Evolutionary conservation across 805 yeast species (phyloP), one percentile per base, ranked within the genome.

Genomic region (Kurtzmaniella cleridarum): DNA sequence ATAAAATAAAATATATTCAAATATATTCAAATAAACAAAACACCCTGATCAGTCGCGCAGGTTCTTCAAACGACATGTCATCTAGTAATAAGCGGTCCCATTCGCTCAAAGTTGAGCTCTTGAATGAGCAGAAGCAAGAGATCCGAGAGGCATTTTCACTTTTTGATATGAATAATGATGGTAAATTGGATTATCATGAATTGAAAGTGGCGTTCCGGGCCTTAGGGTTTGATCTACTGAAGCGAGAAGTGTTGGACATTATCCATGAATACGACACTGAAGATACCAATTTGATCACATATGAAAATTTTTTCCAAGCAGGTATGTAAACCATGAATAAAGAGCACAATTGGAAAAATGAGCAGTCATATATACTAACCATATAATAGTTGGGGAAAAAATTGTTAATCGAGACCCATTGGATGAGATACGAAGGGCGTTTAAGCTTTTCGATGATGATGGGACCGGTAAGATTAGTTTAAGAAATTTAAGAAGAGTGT

Each of bases 151-250:
- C 97, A 20, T 91, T 91, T 56, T 76, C 82, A 36, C 69, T 91
- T 26, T 93, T 93, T 60, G 98, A 93, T 55, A 81, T 87, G 84
- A 88, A 93, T 61, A 79, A 78, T 43, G 98, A 93, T 58, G 95
- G 96, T 3, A 75, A 72, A 47, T 71, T 93, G 37, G 97, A 93
- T 53, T 91, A 85, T 59, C 98, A 93, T 54, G 98, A 91, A 52
- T 69, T 88, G 47, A 90, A 88, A 61, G 96, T 89, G 14, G 97
- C 98, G 0, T 78, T 93, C 67, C 68, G 95, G 39, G 98, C 98
- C 0, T 69, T 93, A 30, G 98, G 96, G 20, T 91, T 93, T 55
- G 95, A 87, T 36, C 73, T 85, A 50, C 65, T 84, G 23, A 80
- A 89, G 51, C 74, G 80, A 45, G 88, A 84, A 41, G 84, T 91